Base-by-base conservation (phyloP, 192 early-diverging fungal species). In the Geranomyces variabilis region DNA sequence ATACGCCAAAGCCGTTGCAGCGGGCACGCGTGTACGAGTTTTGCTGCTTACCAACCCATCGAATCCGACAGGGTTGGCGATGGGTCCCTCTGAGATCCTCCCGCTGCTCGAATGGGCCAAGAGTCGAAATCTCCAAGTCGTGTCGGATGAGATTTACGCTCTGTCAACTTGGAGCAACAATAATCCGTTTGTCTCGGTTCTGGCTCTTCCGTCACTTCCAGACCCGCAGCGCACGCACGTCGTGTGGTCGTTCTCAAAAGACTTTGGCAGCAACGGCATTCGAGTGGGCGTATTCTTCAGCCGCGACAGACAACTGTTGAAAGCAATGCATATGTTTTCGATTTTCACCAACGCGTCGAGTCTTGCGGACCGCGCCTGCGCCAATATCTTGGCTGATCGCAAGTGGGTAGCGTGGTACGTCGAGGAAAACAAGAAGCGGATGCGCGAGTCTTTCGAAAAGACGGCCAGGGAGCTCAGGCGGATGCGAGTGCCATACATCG, bases 81-180 rank as follows among this genome's bases (percentile, higher is more conserved):
- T 89, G 43, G 71, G 88, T 17, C 82, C 75, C 19, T 74, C 77
- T 3, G 71, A 87, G 22, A 59, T 94, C 26, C 73, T 81, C 14
- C 66, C 73, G 13, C 83, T 88, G 58, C 74, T 93, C 1, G 63
- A 71, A 36, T 95, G 90, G 73, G 90, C 90, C 13, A 82, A 81
- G 30, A 63, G 71, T 19, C 81, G 91, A 49, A 64, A 83, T 26
- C 67, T 95, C 13, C 91, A 91, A 56, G 80, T 88, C 24, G 69
- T 93, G 10, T 78, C 88, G 73, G 93, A 95, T 74, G 93, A 95
- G 67, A 90, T 95, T 44, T 95, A 95, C 72, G 91, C 69, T 41
- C 60, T 78, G 10, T 66, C 70, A 19, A 61, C 73, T 15, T 75
- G 44, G 43, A 12, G 14, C 51, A 61, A 59, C 43, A 63, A 24